These are phyloP conservation scores for Agaricus blazei DNA, from an alignment of 768 basidiomycete species.

Conservation along the genomic window DNA sequence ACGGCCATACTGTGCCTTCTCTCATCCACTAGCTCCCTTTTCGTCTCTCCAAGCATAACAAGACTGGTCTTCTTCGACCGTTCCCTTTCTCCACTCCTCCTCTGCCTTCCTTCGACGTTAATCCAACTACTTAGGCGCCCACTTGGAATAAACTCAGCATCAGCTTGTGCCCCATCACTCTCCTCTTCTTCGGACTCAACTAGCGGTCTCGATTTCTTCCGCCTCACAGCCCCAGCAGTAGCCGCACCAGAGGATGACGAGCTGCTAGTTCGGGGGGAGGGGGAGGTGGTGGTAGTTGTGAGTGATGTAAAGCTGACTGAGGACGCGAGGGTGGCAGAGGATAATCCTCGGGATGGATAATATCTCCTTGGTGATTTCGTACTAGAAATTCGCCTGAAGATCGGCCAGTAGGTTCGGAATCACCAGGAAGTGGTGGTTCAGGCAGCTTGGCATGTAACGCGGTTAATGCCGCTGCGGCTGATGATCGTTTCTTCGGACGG, in stretches of 20 bases:
- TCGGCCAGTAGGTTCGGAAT: conserved; percentile 25
- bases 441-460: conserved; percentile 17
- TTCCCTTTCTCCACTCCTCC: conserved; percentile 28
- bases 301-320: conserved; percentile 26
- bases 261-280: conserved; percentile 21
- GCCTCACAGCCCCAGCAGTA: conserved; percentile 28
- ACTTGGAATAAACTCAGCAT: conserved; percentile 51
- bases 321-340: conserved; percentile 31
- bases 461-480: conserved; percentile 33
- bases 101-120: conserved; percentile 47
- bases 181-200: conserved; percentile 51
- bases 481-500: conserved; percentile 39
- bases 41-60: conserved; percentile 24
- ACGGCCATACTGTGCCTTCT: conserved; percentile 67
- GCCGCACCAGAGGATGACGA: conserved; percentile 18
- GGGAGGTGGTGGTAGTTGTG: conserved; percentile 19
- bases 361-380: conserved; percentile 12
- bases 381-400: conserved; percentile 6
- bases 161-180: conserved; percentile 67
- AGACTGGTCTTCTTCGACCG: conserved; percentile 21
- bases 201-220: conserved; percentile 49
- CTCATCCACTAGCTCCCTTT: conserved; percentile 43
- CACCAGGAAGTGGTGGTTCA: conserved; percentile 23
- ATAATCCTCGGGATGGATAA: conserved; percentile 28
- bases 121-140: conserved; percentile 36